These are phyloP conservation scores for Aspergillus bridgeri DNA, from an alignment of 495 filamentous ascomycete genomes.

Conservation along the genomic window DNA sequence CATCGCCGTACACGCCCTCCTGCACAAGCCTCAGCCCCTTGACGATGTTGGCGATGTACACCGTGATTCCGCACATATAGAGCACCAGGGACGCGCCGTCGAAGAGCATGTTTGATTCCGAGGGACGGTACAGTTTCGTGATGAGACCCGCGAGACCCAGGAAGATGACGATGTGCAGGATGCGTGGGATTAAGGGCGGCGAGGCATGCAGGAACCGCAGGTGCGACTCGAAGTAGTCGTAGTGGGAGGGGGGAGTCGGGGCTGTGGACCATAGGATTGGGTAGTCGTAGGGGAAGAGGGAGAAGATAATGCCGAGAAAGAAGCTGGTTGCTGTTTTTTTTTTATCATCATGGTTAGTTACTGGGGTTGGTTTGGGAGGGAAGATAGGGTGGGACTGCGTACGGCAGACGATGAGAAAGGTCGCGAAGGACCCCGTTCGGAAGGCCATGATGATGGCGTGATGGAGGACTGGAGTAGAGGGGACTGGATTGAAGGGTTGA, in stretches of 20 bases:
- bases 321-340: conserved; percentile 72
- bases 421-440: conserved; percentile 67
- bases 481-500: background rate
- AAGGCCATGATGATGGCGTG: conserved; percentile 33
- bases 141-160: conserved; percentile 88
- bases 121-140: conserved; percentile 86
- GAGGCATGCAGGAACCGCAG: conserved; percentile 81
- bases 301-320: conserved; percentile 98
- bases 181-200: conserved; percentile 84
- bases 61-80: conserved; percentile 85
- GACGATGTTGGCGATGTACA: conserved; percentile 92
- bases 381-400: conserved; percentile 39
- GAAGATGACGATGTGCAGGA: conserved; percentile 88
- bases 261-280: conserved; percentile 85
- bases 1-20: conserved; percentile 48
- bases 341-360: conserved; percentile 11
- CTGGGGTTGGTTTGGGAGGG: conserved; percentile 10
- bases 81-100: conserved; percentile 88
- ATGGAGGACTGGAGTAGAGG: background rate
- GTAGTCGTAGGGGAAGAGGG: conserved; percentile 95
- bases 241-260: conserved; percentile 60
- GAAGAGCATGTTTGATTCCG: conserved; percentile 92
- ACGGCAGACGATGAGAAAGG: conserved; percentile 95
- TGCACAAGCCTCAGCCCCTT: conserved; percentile 83
- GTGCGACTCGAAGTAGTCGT: conserved; percentile 78